Base-by-base conservation (phyloP, 139 green algal genomes). In the Desmodesmus armatus region DNA sequence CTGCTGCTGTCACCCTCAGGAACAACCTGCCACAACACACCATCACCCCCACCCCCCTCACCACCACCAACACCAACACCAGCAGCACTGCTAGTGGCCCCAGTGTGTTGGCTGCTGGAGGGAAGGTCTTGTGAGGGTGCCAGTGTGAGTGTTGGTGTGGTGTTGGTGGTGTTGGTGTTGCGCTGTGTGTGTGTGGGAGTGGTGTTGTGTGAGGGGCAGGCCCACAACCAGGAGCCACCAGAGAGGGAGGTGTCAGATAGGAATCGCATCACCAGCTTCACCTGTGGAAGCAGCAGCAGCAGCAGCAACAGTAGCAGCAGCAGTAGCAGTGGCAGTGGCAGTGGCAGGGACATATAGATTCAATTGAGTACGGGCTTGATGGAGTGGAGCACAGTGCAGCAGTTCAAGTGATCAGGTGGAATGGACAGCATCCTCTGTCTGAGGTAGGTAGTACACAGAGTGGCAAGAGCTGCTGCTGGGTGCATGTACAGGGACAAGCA, bases 251-350 rank as follows among this genome's bases (percentile, higher is more conserved):
- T 62, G 67, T 97, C 94, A 17, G 88, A 93, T 55, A 97, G 80
- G 82, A 97, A 95, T 39, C 94, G 87, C 51, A 87, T 93, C 53
- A 97, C 89, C 0, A 84, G 88, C 72, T 92, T 92, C 1, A 94
- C 75, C 87, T 91, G 82, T 6, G 72, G 13, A 1, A 21, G 40
- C 49, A 80, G 58, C 47, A 55, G 29, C 75, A n/a, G n/a, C n/a
- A n/a, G n/a, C n/a, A n/a, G n/a, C n/a, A n/a, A n/a, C n/a, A n/a
- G n/a, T n/a, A n/a, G n/a, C n/a, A n/a, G n/a, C n/a, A n/a, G n/a
- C n/a, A n/a, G n/a, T n/a, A n/a, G n/a, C n/a, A n/a, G n/a, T n/a
- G n/a, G n/a, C n/a, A n/a, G n/a, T n/a, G n/a, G n/a, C n/a, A n/a
- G n/a, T n/a, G n/a, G n/a, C n/a, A n/a, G n/a, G n/a, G n/a, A n/a